A percentile compares a stretch with the other conserved stretches of the same genome.
Evolutionary conservation across 768 basidiomycete genomes (phyloP).

Genomic region (Steccherinum ochraceum): DNA sequence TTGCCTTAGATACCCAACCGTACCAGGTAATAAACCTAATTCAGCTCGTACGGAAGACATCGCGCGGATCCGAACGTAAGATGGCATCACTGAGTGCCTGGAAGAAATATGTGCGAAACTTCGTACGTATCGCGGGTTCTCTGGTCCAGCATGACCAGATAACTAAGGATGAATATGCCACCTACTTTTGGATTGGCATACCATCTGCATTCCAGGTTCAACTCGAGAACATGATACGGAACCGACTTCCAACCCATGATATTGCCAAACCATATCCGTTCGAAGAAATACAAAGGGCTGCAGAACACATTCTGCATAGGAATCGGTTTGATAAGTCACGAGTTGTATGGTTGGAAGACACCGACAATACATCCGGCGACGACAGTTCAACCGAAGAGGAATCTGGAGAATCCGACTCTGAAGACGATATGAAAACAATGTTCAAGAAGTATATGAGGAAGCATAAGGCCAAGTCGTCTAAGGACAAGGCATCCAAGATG

Average conservation of each 20-base stretch:
- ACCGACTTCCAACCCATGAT: not conserved
- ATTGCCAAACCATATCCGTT: not conserved
- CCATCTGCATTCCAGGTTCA: not conserved
- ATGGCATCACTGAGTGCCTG: not conserved
- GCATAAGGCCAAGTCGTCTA: too few species aligned
- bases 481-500: too few species aligned
- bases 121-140: constrained; percentile 5
- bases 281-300: not conserved
- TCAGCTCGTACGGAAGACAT: not conserved
- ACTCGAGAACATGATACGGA: not conserved
- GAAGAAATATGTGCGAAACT: constrained; percentile 3
- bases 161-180: not conserved
- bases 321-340: constrained; percentile 1
- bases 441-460: not conserved
- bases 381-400: not conserved
- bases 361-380: not conserved
- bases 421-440: not conserved
- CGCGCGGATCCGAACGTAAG: not conserved
- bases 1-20: not conserved
- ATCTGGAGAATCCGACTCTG: not conserved
- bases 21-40: not conserved
- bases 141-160: not conserved
- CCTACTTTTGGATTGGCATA: constrained; percentile 2
- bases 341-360: not conserved
- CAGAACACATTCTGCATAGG: not conserved